Percentiles rank a stretch among this genome's conserved stretches.
Evolutionary conservation across 352 stramenopile species (phyloP).

Genomic region (Pythium diclinum): DNA sequence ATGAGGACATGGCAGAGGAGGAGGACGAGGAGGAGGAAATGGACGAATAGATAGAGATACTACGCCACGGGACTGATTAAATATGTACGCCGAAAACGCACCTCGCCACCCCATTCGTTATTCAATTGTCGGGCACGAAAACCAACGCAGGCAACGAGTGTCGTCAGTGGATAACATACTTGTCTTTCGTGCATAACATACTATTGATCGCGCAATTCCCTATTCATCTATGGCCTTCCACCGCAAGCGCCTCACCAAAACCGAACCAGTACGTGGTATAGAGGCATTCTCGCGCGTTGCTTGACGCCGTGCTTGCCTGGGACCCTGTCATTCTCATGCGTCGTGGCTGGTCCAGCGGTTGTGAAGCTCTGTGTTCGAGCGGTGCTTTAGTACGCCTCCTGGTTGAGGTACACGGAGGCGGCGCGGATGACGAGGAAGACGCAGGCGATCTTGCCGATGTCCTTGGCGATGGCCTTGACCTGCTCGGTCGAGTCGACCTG

Average conservation of each 20-base stretch:
- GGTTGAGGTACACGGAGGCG: constrained; percentile 68
- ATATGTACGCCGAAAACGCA: constrained; percentile 20
- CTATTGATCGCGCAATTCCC: constrained; percentile 10
- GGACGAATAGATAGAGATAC: constrained; percentile 44
- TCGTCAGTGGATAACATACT: not conserved
- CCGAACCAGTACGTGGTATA: not conserved
- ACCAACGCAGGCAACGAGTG: not conserved
- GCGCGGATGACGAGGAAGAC: constrained; percentile 74
- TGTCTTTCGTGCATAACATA: constrained; percentile 11
- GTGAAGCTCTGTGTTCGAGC: not conserved
- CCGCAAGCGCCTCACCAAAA: not conserved
- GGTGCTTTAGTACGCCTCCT: constrained; percentile 29
- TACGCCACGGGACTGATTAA: constrained; percentile 13
- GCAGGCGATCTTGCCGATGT: constrained; percentile 71
- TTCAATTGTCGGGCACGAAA: not conserved
- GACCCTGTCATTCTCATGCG: not conserved
- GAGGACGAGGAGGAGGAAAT: constrained; percentile 42
- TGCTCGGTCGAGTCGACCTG: constrained; percentile 76
- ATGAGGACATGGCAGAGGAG: constrained; percentile 49
- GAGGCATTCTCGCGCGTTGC: no score
- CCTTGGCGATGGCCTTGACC: constrained; percentile 70
- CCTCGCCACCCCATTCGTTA: not conserved
- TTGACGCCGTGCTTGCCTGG: not conserved
- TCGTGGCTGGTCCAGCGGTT: not conserved
- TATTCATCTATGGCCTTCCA: constrained; percentile 8